Conservation (phyloP, 2,329 filamentous ascomycete species). For the Colletotrichum sojae region DNA sequence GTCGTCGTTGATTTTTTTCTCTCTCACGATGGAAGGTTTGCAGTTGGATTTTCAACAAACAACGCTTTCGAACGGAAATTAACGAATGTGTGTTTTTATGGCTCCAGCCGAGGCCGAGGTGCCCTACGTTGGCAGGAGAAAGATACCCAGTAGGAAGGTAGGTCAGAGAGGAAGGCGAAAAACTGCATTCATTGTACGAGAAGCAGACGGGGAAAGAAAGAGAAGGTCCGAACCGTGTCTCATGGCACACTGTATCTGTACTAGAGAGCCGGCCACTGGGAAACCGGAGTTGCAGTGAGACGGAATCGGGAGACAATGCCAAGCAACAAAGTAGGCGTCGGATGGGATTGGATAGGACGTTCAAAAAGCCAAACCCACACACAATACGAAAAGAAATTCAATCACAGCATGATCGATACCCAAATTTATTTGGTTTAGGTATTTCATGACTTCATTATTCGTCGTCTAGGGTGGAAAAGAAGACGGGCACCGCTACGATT, state of each 20-base stretch:
- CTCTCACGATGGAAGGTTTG: background rate
- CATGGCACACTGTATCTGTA: too few relatives aligned
- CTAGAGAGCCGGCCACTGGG: background rate
- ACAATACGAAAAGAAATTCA: background rate
- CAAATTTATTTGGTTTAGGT: too few relatives aligned
- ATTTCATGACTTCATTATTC: background rate
- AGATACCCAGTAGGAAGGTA: background rate
- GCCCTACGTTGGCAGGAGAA: background rate
- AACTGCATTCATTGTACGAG: background rate
- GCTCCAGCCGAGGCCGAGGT: too few relatives aligned
- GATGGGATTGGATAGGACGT: background rate
- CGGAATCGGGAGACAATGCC: conserved; percentile 1
- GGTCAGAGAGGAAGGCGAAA: background rate
- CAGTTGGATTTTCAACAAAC: background rate
- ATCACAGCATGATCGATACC: too few relatives aligned
- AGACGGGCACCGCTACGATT: too few relatives aligned
- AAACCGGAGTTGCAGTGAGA: conserved; percentile 3
- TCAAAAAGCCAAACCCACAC: background rate
- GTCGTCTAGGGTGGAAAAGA: background rate
- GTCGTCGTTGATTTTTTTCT: background rate
- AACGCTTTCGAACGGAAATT: too few relatives aligned
- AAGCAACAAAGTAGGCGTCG: conserved; percentile 2
- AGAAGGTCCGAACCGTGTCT: too few relatives aligned
- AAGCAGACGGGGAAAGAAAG: background rate
- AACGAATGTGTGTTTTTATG: too few relatives aligned